Percentiles rank a stretch among this genome's conserved stretches.
phyloP scores from a whole-genome alignment of 2,329 filamentous ascomycete genomes.

The Claviceps lovelessii region DNA sequence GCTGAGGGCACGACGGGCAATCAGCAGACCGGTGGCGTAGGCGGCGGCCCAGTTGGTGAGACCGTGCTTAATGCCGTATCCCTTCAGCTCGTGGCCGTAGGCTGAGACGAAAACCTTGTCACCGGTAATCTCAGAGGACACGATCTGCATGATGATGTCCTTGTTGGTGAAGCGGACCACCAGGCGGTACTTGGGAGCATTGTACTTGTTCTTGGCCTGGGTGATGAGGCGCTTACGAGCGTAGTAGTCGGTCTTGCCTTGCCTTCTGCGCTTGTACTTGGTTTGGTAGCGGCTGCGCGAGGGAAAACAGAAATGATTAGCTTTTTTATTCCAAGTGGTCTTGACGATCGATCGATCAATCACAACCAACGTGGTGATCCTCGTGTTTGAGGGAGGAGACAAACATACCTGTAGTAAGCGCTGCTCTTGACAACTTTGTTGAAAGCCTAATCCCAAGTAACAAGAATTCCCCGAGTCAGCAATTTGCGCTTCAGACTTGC shows the following conservation, averaged over 20 bases:
- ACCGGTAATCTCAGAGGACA: conserved; percentile 88
- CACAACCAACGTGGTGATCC: not conserved
- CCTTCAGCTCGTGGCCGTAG: conserved; percentile 94
- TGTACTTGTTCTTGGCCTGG: conserved; percentile 99
- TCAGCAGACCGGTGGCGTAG: conserved; percentile 90
- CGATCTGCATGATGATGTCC: conserved; percentile 97
- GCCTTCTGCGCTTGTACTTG: conserved; percentile 95
- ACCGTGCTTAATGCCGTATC: conserved; percentile 95
- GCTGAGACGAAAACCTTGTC: conserved; percentile 92
- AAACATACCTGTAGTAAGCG: conserved; percentile 81
- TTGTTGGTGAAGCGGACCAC: conserved; percentile 99
- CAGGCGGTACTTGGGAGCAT: conserved; percentile 98
- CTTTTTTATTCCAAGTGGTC: not conserved
- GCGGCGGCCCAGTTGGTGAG: conserved; percentile 99
- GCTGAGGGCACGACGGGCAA: conserved; percentile 90
- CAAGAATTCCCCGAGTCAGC: conserved; percentile 71
- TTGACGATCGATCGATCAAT: not conserved
- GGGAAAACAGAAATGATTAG: conserved; percentile 24
- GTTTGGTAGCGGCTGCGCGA: conserved; percentile 82
- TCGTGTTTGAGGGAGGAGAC: not conserved
- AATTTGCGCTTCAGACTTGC: conserved; percentile 94
- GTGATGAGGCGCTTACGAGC: conserved; percentile 98
- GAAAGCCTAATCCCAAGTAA: conserved; percentile 50
- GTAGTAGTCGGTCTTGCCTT: conserved; percentile 99
- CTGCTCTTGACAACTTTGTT: conserved; percentile 94